Base-by-base conservation (phyloP, 306 rosid species). In the Cicer arietinum region DNA sequence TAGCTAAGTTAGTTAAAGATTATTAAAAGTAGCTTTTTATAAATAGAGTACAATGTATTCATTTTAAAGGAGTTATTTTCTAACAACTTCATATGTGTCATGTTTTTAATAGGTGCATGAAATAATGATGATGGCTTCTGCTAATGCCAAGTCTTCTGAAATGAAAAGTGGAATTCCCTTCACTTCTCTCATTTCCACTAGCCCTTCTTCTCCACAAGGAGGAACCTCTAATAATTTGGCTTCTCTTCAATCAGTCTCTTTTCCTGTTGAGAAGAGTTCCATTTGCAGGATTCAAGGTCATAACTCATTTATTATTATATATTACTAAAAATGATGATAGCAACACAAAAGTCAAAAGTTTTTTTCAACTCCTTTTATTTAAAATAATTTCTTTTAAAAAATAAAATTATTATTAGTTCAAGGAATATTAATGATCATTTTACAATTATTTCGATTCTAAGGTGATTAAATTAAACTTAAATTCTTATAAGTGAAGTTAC, bases 221-320 rank as follows among this genome's bases (percentile, higher is more conserved):
- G 82, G 84, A 39, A 79, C 82, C 53, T 62, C 88, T 58, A 67
- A 57, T 53, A 80, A 78, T 43, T 13, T 84, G 85, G 67, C 88
- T 74, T 85, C 92, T 46, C 77, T 74, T 7, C 60, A 66, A 6
- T 80, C 88, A 9, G 85, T 82, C 48, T 82, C 80, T 67, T 83
- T 80, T 68, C 86, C 90, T 79, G 81, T 81, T 47, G 83, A 84
- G 75, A 79, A 90, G 70, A 86, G 81, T 71, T 77, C 90, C 74
- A 82, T 87, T 60, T 71, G 86, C 84, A 86, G 87, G 86, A 56
- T 90, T 78, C 89, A 87, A 88, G 93, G 87, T 82, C 72, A 77
- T 67, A 79, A 57, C 54, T 45, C 76, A 64, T 46, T 52, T 67
- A 61, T 57, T 57, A 22, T 56, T 9, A 2, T 12, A 14, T 14